Base-by-base conservation (phyloP, 2,329 filamentous ascomycete genomes). In the Sclerotinia glacialis region DNA sequence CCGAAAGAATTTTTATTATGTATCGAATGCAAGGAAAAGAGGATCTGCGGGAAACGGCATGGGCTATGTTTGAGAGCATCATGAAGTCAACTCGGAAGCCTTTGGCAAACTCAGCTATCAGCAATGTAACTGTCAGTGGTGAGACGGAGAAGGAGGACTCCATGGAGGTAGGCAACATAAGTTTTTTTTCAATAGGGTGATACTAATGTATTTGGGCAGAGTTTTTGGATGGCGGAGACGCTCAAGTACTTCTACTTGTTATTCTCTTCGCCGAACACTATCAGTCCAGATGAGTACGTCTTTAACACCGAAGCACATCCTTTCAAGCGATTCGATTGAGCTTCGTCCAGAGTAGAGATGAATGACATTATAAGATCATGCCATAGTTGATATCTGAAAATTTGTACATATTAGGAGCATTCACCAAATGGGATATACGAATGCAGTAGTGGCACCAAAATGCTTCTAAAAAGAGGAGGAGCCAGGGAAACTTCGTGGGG, bases 1-100 rank as follows among this genome's bases (percentile, higher is more conserved):
- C 89, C 60, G 86, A 89, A 75, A 86, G 84, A 16, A 84, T 89
- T 21, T 89, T 86, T 76, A 83, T 87, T 73, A 83, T 89, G 80
- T 72, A 73, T 55, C 70, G 72, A 16, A 56, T 74, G 21, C 70
- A 70, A 6, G 71, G 68, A 5, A 55, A 69, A 23, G 50, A 61
- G 11, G 37, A 72, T 6, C 74, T 78, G 50, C 78, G 78, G 55
- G 78, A 81, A 47, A 76, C 76, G 3, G 80, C 78, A 0, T 81
- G 80, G 80, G 76, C 76, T 46, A 82, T 82, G 79, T 82, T 81
- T 69, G 72, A 77, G 56, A 77, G 74, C 55, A 80, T 82, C 55
- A 76, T 79, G 31, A 78, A 75, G 37, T 74, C 75, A 47, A 80
- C 79, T 3, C 76, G 74, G 56, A 80, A 80, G 8, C 71, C 76